phyloP scores from a whole-genome alignment of 352 stramenopile species.

The Phytophthora pini region DNA sequence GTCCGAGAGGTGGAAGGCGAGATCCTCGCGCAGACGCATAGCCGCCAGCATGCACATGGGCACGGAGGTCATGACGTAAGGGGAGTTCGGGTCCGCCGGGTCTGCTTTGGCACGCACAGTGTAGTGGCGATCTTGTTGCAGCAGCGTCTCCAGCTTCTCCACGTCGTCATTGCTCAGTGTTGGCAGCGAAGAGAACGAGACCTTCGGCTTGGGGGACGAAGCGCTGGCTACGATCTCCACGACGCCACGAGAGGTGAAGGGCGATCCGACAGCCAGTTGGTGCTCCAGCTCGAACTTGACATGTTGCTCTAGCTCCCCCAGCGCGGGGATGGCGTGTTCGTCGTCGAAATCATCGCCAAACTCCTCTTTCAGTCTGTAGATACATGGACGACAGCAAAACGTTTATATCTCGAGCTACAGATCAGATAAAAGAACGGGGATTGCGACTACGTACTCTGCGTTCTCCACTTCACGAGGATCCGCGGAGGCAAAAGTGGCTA shows the following conservation, averaged over 20 bases:
- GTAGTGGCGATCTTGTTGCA: conserved; percentile 64
- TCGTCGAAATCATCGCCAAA: conserved; percentile 76
- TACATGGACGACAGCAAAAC: neutral
- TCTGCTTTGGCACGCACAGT: conserved; percentile 73
- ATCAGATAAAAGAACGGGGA: neutral
- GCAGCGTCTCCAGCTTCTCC: conserved; percentile 51
- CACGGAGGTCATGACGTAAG: conserved; percentile 78
- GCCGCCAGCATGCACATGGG: conserved; percentile 82
- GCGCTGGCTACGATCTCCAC: conserved; percentile 69
- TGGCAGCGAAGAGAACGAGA: conserved; percentile 61
- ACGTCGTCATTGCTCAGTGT: conserved; percentile 54
- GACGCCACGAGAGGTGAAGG: conserved; percentile 59
- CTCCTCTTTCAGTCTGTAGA: conserved; percentile 64
- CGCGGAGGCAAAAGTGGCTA: conserved; percentile 34
- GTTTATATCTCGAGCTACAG: conserved; percentile 16
- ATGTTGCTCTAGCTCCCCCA: conserved; percentile 48
- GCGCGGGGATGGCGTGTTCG: conserved; percentile 29
- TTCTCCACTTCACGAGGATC: conserved; percentile 71
- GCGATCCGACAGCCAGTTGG: conserved; percentile 35
- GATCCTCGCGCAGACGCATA: conserved; percentile 78
- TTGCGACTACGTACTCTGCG: conserved; percentile 50
- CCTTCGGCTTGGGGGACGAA: conserved; percentile 62
- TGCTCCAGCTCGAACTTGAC: conserved; percentile 77
- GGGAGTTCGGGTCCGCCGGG: conserved; percentile 58
- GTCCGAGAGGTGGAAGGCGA: conserved; percentile 85